A percentile compares a stretch with the other conserved stretches of the same genome.
phyloP scores from a whole-genome alignment of 306 rosid genomes.

The Gynostemma pentaphyllum region DNA sequence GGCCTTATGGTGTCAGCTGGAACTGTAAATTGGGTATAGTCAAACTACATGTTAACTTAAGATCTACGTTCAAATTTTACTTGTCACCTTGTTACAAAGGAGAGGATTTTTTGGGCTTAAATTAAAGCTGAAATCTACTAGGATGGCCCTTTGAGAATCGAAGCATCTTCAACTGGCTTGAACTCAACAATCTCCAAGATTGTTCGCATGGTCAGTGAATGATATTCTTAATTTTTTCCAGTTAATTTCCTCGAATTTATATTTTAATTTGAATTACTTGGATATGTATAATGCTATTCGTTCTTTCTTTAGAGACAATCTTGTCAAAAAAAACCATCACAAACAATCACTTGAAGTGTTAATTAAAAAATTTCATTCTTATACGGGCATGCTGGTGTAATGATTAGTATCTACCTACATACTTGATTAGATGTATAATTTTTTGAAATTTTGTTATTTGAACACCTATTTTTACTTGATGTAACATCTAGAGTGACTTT shows the following conservation, averaged over 20 bases:
- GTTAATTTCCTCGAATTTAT: background rate
- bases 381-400: too few species aligned
- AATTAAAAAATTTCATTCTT: too few species aligned
- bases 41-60: conserved; percentile 7
- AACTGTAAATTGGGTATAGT: conserved; percentile 84
- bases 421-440: too few species aligned
- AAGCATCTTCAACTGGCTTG: conserved; percentile 93
- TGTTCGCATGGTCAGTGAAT: conserved; percentile 70
- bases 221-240: background rate
- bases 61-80: conserved; percentile 1
- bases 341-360: too few species aligned
- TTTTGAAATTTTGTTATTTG: too few species aligned
- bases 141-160: conserved; percentile 96
- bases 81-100: background rate
- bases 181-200: conserved; percentile 87
- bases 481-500: too few species aligned
- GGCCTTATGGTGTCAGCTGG: conserved; percentile 84
- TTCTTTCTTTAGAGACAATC: background rate
- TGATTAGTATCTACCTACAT: too few species aligned
- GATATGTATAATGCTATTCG: background rate
- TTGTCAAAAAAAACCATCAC: background rate
- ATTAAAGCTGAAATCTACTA: conserved; percentile 29
- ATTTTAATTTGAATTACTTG: background rate
- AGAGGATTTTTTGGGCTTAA: background rate
- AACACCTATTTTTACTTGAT: too few species aligned